phyloP scores from a whole-genome alignment of 73 alveolate species.

The Tetrahymena malaccensis region DNA sequence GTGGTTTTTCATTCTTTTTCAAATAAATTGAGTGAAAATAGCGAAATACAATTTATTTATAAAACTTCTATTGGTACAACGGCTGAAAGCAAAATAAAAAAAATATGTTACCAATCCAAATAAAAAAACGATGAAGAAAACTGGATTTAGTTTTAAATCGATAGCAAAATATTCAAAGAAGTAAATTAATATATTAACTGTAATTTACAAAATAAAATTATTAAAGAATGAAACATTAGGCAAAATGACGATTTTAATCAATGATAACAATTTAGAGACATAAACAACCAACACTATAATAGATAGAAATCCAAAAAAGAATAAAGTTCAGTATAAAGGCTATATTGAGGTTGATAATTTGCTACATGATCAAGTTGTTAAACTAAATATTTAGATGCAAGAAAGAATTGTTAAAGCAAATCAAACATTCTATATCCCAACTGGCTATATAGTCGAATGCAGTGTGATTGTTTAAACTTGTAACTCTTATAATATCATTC shows the following conservation, averaged over 20 bases:
- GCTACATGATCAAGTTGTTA: not conserved
- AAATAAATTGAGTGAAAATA: not conserved
- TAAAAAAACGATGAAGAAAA: not conserved
- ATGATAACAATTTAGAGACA: not conserved
- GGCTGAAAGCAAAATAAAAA: not conserved
- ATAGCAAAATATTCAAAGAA: not conserved
- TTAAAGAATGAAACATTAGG: not conserved
- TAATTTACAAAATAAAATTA: not conserved
- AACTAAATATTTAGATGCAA: not conserved
- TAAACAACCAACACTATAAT: not conserved
- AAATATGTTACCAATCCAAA: not conserved
- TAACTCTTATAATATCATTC: not conserved
- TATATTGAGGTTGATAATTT: not conserved
- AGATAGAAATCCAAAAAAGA: not conserved
- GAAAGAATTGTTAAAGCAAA: not conserved
- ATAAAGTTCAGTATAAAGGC: not conserved
- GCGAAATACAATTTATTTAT: not conserved
- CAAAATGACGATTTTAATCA: not conserved
- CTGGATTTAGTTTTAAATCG: not conserved
- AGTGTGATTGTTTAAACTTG: not conserved
- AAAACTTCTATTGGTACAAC: not conserved
- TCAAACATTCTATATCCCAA: not conserved
- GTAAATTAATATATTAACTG: not conserved
- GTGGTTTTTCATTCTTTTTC: not conserved
- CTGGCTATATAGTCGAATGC: not conserved